phyloP scores from a whole-genome alignment of 495 filamentous ascomycete genomes.

The Aspergillus ellipticus region DNA sequence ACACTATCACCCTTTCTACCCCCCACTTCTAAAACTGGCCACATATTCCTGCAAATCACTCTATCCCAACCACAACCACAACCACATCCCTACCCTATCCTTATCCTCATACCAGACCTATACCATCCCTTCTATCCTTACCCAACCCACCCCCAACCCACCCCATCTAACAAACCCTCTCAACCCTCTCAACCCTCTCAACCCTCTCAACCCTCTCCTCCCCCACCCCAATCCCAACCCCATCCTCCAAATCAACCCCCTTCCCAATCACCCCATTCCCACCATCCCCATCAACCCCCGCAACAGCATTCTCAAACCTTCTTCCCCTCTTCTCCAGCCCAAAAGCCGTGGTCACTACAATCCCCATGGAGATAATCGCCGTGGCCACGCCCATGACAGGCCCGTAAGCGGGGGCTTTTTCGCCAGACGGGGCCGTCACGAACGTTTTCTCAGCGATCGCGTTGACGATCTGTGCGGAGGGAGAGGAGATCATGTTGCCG shows the following conservation, averaged over 20 bases:
- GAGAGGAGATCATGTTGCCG: conserved; percentile 72
- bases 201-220: neutral
- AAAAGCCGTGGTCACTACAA: conserved; percentile 53
- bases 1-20: too few species aligned
- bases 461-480: conserved; percentile 69
- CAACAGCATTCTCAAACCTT: conserved; percentile 58
- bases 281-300: conserved; percentile 44
- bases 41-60: too few species aligned
- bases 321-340: conserved; percentile 62
- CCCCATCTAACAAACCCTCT: neutral
- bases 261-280: neutral
- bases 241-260: neutral
- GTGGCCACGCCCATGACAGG: conserved; percentile 67
- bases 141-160: too few species aligned
- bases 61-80: too few species aligned
- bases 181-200: neutral
- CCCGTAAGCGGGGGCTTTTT: conserved; percentile 60
- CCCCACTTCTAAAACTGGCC: too few species aligned
- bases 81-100: too few species aligned
- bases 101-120: too few species aligned
- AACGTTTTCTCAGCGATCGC: conserved; percentile 56
- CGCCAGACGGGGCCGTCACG: conserved; percentile 42
- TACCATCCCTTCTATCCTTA: too few species aligned
- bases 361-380: conserved; percentile 63
- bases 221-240: neutral